Evolutionary conservation across 2,329 filamentous ascomycete species (phyloP), one percentile per base, ranked within the genome.

Genomic region (Aureobasidium sp.): DNA sequence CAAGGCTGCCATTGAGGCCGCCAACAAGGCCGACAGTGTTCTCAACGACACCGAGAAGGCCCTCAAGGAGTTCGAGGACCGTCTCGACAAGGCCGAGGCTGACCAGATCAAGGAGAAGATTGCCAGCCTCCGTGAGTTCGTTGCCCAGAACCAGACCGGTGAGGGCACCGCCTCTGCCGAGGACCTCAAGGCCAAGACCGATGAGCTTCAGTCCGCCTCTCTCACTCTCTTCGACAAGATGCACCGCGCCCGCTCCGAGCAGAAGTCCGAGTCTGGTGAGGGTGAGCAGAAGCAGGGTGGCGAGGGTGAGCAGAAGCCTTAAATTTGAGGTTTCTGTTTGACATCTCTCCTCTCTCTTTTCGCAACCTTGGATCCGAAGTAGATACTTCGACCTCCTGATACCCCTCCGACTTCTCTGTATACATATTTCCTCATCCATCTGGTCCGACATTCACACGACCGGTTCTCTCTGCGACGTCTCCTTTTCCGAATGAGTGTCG

Each of bases 151-250:
- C 84, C 93, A 97, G 82, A 85, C 90, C 71, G 93, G 93, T 67
- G 94, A 99, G 82, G 87, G 87, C 72, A 85, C 82, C 66, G 86
- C 89, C 72, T 95, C 91, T 65, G 89, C 92, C 57, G 89, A 90
- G 68, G 90, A 97, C 79, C 88, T 99, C 79, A 97, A 97, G 89
- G 86, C 90, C 82, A 97, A 97, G 90, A 95, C 90, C 72, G 94
- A 97, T 69, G 93, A 97, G 79, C 89, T 99, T 74, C 94, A 97
- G 82, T 90, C 89, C 76, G 90, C 93, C 69, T 93, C 89, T 79
- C 83, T 99, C 80, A 96, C 90, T 80, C 87, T 97, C 73, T 97
- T 99, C 78, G 94, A 97, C 83, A 97, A 97, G 89, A 96, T 99
- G 90, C 93, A 99, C 89, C 95, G 96, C 84, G 91, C 93, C 69